These are phyloP conservation scores for Mycosphaerella sp. DNA, from an alignment of 2,329 filamentous ascomycete species.

Conservation along the genomic window DNA sequence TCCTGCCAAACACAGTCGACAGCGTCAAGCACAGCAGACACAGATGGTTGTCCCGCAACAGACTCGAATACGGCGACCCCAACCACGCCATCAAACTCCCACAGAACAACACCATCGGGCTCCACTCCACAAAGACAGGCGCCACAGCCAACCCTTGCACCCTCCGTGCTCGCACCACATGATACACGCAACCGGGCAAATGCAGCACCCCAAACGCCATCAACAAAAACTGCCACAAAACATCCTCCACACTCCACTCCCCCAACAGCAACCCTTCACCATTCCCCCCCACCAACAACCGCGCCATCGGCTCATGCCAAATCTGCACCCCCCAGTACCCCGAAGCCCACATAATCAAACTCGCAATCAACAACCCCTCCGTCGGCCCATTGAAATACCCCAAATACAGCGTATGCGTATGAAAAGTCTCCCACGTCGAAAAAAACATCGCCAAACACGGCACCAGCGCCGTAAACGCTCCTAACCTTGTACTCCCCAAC, in stretches of 20 bases:
- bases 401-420: slow-evolving; percentile 93
- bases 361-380: slow-evolving; percentile 86
- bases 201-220: slow-evolving; percentile 52
- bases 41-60: slow-evolving; percentile 78
- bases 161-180: slow-evolving; percentile 72
- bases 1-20: slow-evolving; percentile 94
- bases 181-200: slow-evolving; percentile 80
- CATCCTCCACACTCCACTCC: slow-evolving; percentile 69
- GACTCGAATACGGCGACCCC: slow-evolving; percentile 76
- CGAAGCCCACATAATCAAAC: slow-evolving; percentile 75
- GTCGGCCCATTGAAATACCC: slow-evolving; percentile 97
- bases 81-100: slow-evolving; percentile 73
- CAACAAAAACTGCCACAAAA: slow-evolving; percentile 65
- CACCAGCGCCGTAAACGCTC: slow-evolving; percentile 84
- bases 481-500: slow-evolving; percentile 73
- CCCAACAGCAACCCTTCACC: slow-evolving; percentile 60
- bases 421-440: slow-evolving; percentile 99
- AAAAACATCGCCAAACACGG: slow-evolving; percentile 98
- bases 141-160: slow-evolving; percentile 65
- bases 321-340: slow-evolving; percentile 83
- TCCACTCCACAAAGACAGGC: slow-evolving; percentile 89
- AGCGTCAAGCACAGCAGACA: slow-evolving; percentile 89
- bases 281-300: slow-evolving; percentile 46
- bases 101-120: slow-evolving; percentile 78
- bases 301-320: slow-evolving; percentile 70